phyloP scores from a whole-genome alignment of 2,329 filamentous ascomycete genomes.

The Akanthomyces muscarius region DNA sequence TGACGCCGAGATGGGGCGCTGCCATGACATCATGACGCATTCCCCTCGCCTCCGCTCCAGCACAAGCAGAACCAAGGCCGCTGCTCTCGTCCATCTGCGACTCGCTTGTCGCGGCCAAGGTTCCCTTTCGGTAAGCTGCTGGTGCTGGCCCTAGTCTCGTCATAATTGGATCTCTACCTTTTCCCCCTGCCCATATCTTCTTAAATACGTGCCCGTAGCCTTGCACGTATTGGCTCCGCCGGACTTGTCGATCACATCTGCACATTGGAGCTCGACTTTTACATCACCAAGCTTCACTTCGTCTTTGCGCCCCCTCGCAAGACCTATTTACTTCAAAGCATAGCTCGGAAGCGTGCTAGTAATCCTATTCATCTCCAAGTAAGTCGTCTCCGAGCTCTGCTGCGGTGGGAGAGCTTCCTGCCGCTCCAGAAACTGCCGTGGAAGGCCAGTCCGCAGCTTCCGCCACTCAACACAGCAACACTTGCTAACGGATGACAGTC shows the following conservation, averaged over 20 bases:
- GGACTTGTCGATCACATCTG: slow-evolving; percentile 13
- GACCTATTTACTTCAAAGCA: not conserved
- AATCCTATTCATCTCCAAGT: not conserved
- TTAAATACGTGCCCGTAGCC: slow-evolving; percentile 10
- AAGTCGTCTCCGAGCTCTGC: not conserved
- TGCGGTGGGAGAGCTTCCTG: not conserved
- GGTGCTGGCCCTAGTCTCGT: slow-evolving; percentile 8
- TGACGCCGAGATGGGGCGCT: slow-evolving; percentile 4
- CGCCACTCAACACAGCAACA: not conserved
- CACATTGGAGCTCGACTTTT: slow-evolving; percentile 7
- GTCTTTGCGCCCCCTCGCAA: not conserved
- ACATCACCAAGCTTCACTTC: not conserved
- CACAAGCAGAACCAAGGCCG: slow-evolving; percentile 4
- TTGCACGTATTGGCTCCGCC: slow-evolving; percentile 9
- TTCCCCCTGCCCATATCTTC: not conserved
- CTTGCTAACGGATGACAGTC: not conserved
- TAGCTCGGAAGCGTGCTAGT: not conserved
- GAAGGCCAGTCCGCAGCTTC: slow-evolving; percentile 5
- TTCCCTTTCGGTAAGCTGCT: not conserved
- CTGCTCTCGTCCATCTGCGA: not conserved
- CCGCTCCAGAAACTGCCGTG: not conserved
- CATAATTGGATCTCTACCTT: slow-evolving; percentile 3
- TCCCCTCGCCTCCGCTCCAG: slow-evolving; percentile 23
- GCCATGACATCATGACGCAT: slow-evolving; percentile 36
- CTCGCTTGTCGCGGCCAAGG: not conserved